These are phyloP conservation scores for Naematelia aurantialba DNA, from an alignment of 768 basidiomycete genomes.

Conservation along the genomic window DNA sequence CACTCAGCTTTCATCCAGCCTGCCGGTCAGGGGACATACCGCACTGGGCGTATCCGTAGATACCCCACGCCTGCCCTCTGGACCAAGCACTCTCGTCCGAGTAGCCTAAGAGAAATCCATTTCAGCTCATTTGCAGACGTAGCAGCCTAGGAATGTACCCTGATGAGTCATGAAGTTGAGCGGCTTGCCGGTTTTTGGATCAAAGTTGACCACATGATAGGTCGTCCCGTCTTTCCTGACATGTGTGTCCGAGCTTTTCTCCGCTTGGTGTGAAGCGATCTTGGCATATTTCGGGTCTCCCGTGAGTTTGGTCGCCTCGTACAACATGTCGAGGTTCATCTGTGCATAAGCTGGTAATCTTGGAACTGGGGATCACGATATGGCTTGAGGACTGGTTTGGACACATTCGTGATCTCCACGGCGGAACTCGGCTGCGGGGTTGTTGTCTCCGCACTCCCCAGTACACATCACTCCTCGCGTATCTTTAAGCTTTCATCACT, in stretches of 20 bases:
- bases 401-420: no score
- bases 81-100: constrained; percentile 40
- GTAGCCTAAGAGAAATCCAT: constrained; percentile 16
- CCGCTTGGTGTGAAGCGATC: constrained; percentile 35
- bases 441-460: no score
- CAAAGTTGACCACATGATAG: constrained; percentile 41
- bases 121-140: neutral
- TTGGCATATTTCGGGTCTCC: constrained; percentile 31
- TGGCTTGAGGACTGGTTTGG: no score
- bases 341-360: no score
- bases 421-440: no score
- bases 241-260: constrained; percentile 26
- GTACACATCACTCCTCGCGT: neutral
- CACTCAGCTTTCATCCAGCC: constrained; percentile 5
- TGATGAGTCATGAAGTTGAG: constrained; percentile 29
- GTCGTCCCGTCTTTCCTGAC: constrained; percentile 33
- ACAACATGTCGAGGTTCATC: constrained; percentile 45
- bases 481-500: constrained; percentile 2
- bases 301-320: constrained; percentile 34
- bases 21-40: constrained; percentile 17
- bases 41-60: constrained; percentile 42
- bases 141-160: constrained; percentile 6
- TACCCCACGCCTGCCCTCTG: constrained; percentile 41
- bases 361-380: no score
- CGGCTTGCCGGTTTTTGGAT: constrained; percentile 28